A percentile compares a stretch with the other conserved stretches of the same genome.
Conservation (phyloP, 1,284 basidiomycete genomes). For the Rhodotorula mucilaginosa region DNA sequence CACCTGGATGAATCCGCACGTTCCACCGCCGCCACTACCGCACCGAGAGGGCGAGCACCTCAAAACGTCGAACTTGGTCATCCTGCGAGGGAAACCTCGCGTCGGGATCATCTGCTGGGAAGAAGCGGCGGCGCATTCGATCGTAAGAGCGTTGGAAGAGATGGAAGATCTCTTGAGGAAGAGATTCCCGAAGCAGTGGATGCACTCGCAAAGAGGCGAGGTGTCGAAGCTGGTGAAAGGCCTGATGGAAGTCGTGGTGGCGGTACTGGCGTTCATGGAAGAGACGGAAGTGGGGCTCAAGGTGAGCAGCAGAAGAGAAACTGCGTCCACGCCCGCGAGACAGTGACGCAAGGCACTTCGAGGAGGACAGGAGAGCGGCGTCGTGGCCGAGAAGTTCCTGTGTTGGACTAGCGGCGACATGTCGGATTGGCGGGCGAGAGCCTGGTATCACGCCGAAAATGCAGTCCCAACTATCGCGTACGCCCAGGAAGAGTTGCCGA, state of each 20-base stretch:
- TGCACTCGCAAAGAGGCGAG: not conserved
- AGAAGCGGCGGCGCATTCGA: not conserved
- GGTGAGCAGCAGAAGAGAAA: not conserved
- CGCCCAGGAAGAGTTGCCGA: too few relatives aligned
- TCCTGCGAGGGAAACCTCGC: not conserved
- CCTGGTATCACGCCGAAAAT: not conserved
- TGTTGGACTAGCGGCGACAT: not conserved
- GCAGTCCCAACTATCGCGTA: not conserved
- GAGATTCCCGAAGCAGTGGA: not conserved
- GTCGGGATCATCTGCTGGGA: not conserved
- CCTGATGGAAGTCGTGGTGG: not conserved
- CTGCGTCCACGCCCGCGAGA: too few relatives aligned
- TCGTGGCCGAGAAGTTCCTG: too few relatives aligned
- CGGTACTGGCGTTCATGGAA: not conserved
- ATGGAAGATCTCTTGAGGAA: too few relatives aligned
- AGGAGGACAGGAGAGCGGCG: too few relatives aligned
- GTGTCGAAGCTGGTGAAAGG: not conserved
- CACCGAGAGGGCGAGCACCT: not conserved
- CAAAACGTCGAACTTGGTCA: not conserved
- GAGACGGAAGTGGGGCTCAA: not conserved
- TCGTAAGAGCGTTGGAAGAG: not conserved
- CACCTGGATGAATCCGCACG: not conserved
- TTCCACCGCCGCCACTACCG: conserved; percentile 1
- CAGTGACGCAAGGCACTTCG: too few relatives aligned
- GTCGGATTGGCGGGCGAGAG: not conserved